Conservation (phyloP, 345 rosid genomes). For the Arabis alpina region DNA sequence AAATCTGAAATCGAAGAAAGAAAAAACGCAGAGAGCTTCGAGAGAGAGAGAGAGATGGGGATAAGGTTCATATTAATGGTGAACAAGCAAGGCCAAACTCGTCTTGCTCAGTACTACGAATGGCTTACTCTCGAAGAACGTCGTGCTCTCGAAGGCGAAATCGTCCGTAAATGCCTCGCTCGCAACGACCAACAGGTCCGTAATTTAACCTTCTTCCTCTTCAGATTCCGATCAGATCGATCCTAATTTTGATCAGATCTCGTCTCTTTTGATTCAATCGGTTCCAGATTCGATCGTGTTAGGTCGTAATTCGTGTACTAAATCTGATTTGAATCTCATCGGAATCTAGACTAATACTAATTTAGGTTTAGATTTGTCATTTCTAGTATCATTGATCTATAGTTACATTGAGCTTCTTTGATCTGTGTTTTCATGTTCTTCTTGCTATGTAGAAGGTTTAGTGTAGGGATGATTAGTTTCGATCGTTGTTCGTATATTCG, state of each 20-base stretch:
- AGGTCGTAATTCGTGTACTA: neutral
- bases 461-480: conserved; percentile 5
- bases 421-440: neutral
- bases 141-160: conserved; percentile 98
- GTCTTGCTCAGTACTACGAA: conserved; percentile 96
- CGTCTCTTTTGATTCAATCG: no score
- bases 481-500: neutral
- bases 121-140: conserved; percentile 98
- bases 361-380: neutral
- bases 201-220: conserved; percentile 12
- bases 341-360: neutral
- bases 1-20: conserved; percentile 7
- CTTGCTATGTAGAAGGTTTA: neutral
- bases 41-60: conserved; percentile 57
- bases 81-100: conserved; percentile 99
- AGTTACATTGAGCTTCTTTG: conserved; percentile 16
- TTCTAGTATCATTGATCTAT: conserved; percentile 1
- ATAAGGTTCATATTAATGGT: conserved; percentile 97
- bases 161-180: conserved; percentile 99
- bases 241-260: conserved; percentile 19
- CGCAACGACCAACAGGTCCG: conserved; percentile 88
- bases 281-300: neutral
- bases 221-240: neutral
- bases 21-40: neutral
- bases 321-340: neutral